Percentiles rank a stretch among this genome's conserved stretches.
Conservation (phyloP, 2,329 filamentous ascomycete species). For the Colletotrichum sojae region DNA sequence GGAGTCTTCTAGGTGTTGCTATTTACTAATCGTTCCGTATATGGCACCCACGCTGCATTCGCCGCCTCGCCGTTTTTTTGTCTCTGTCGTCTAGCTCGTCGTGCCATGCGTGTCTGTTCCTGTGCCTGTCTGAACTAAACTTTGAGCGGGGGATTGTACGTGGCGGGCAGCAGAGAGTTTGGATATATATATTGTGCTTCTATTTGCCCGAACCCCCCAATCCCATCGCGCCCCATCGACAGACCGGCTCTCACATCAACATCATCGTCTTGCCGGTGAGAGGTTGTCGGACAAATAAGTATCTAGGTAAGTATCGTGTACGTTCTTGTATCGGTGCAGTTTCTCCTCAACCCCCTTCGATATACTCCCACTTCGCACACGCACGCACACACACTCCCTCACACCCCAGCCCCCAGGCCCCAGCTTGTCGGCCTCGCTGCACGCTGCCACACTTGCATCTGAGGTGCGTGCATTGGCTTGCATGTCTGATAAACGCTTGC, state of each 20-base stretch:
- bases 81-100: slow-evolving; percentile 13
- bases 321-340: slow-evolving; percentile 8
- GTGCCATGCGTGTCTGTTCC: slow-evolving; percentile 10
- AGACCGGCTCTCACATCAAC: not conserved
- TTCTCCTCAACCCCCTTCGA: slow-evolving; percentile 4
- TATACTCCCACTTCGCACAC: not conserved
- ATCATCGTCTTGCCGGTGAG: slow-evolving; percentile 8
- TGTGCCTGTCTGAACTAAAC: no score
- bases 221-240: not conserved
- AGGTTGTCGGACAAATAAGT: slow-evolving; percentile 24
- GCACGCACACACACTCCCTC: slow-evolving; percentile 12
- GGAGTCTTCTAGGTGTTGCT: not conserved
- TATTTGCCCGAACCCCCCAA: not conserved
- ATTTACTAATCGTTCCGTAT: slow-evolving; percentile 6
- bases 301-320: slow-evolving; percentile 26
- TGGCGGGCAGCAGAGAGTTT: not conserved
- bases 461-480: slow-evolving; percentile 38
- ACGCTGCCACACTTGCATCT: slow-evolving; percentile 39
- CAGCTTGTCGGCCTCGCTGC: slow-evolving; percentile 36
- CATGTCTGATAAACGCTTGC: slow-evolving; percentile 40
- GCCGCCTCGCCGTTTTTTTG: slow-evolving; percentile 33
- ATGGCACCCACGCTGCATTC: slow-evolving; percentile 26
- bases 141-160: no score
- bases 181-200: slow-evolving; percentile 23
- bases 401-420: slow-evolving; percentile 23